These are phyloP conservation scores for Lithospermum erythrorhizon DNA, from an alignment of 257 asterid genomes.

Conservation along the genomic window DNA sequence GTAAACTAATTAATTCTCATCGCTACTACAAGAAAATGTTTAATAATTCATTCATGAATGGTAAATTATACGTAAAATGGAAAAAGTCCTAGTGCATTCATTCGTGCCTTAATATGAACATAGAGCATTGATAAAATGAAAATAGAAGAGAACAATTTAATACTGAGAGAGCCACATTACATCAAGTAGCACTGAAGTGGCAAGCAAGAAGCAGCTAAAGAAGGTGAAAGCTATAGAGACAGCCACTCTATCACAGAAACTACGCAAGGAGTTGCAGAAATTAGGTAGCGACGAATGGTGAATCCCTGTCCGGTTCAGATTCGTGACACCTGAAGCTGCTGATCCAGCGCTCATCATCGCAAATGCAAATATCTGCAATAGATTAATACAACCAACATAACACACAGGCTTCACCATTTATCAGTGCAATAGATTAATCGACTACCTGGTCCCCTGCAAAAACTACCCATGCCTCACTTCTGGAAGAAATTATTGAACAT, in stretches of 20 bases:
- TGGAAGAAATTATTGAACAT: constrained; percentile 36
- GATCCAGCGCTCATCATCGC: constrained; percentile 88
- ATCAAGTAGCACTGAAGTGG: constrained; percentile 51
- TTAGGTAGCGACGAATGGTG: constrained; percentile 66
- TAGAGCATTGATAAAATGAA: too few relatives aligned
- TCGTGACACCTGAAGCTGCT: constrained; percentile 78
- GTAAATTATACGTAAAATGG: too few relatives aligned
- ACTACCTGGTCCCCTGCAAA: constrained; percentile 82
- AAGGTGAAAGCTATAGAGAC: constrained; percentile 64
- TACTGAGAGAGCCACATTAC: constrained; percentile 46
- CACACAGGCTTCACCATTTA: too few relatives aligned
- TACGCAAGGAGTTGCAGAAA: constrained; percentile 65
- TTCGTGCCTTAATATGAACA: too few relatives aligned
- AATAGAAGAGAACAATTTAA: neutral
- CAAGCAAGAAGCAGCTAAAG: constrained; percentile 51
- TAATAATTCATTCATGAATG: too few relatives aligned
- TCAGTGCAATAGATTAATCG: neutral
- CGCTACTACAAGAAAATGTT: too few relatives aligned
- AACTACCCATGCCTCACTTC: constrained; percentile 67
- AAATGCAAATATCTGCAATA: constrained; percentile 51
- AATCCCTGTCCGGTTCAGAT: constrained; percentile 69
- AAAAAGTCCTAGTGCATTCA: too few relatives aligned
- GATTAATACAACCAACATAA: too few relatives aligned
- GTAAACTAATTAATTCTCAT: too few relatives aligned
- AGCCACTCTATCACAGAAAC: constrained; percentile 65